Evolutionary conservation across 257 asterid genomes (phyloP), one percentile per base, ranked within the genome.

Genomic region (Salvia hispanica): DNA sequence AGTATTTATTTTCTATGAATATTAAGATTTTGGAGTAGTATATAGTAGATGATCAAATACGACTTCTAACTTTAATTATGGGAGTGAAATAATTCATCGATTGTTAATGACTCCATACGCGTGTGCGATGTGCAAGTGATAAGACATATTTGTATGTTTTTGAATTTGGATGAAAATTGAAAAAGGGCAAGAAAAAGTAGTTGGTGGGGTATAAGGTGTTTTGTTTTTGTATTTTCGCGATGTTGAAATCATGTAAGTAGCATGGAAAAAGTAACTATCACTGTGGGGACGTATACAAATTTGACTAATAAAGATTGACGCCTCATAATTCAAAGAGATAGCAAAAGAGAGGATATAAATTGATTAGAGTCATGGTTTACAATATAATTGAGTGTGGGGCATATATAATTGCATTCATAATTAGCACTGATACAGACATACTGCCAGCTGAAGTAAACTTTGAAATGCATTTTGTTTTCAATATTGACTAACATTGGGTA

Each of bases 121-220:
- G 39, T 5, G 39, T 36, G 39, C 39, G 6, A 3, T 36, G 6
- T 36, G 6, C 39, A 36, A 36, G 4, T 36, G 39, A 36, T 3
- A 2, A 5, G 7, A 14, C 31, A 25, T 94, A 14, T 7, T 9
- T 50, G 3, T 14, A 9, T 39, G 0, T n/a, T 9, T 3, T 1
- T 44, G 11, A 21, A 44, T 7, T 1, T 44, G 11, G 12, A 44
- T 6, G 13, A 45, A 63, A 63, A 48, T 2, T 4, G 0, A 3
- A 33, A 33, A 64, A 2, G 9, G 4, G 9, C 9, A 51, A 44
- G 3, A 15, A 21, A n/a, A 16, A 12, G 53, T 4, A 2, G 48
- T 13, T 48, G 47, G 62, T 52, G 53, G 71, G 62, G 71, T 52
- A 62, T 11, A 40, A 52, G 39, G 57, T 33, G 9, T 34, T 13